Evolutionary conservation across 352 stramenopile species (phyloP).

Genomic region (Globisporangium uncinulatum): DNA sequence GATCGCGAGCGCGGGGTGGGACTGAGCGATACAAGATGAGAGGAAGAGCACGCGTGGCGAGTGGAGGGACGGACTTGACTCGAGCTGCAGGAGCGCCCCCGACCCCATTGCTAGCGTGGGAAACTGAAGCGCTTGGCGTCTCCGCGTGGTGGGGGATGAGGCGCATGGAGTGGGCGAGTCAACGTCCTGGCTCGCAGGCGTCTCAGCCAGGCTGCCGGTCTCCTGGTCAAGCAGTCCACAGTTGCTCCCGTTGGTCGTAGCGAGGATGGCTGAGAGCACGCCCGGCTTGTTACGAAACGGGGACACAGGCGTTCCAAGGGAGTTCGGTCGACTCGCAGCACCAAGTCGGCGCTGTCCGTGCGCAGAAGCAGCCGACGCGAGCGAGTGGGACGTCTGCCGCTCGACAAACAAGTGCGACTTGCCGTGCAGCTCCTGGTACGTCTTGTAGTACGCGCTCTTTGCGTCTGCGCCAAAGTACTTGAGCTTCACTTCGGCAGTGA

Average conservation of each 20-base stretch:
- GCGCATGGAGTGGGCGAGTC: not conserved
- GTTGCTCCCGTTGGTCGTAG: too few species aligned
- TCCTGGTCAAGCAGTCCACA: too few species aligned
- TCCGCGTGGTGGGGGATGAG: not conserved
- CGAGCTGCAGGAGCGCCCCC: not conserved
- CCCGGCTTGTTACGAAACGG: too few species aligned
- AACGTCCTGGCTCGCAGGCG: not conserved
- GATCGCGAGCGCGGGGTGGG: constrained; percentile 36
- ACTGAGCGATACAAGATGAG: constrained; percentile 35
- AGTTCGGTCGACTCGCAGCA: too few species aligned
- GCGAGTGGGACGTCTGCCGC: constrained; percentile 13
- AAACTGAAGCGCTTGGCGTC: constrained; percentile 14
- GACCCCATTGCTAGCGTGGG: not conserved
- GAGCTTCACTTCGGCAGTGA: not conserved
- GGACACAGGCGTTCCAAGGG: too few species aligned
- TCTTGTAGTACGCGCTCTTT: constrained; percentile 45
- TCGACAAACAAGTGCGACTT: constrained; percentile 58
- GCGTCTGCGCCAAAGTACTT: constrained; percentile 52
- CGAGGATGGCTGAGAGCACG: too few species aligned
- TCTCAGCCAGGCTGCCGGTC: too few species aligned
- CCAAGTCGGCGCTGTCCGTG: not conserved
- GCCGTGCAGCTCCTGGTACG: constrained; percentile 45
- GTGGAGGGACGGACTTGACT: constrained; percentile 21
- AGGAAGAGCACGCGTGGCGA: constrained; percentile 51
- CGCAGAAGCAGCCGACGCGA: constrained; percentile 9